Evolutionary conservation across 2,329 filamentous ascomycete genomes (phyloP).

Genomic region (Verticillium nubilum): DNA sequence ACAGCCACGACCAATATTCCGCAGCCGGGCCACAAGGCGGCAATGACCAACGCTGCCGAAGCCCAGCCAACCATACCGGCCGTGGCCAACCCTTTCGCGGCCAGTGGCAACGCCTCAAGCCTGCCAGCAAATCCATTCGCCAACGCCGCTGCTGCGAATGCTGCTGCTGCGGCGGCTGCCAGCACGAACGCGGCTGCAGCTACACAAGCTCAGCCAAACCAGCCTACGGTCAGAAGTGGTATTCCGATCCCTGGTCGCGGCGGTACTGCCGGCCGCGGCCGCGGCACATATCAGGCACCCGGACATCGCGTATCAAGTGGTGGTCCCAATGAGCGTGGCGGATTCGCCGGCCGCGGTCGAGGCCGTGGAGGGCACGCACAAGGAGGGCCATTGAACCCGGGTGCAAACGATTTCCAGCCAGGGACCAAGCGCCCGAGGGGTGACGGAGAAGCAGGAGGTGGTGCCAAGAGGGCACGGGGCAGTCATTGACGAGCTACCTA

Average conservation of each 20-base stretch:
- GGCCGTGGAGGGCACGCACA: slow-evolving; percentile 29
- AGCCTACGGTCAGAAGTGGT: slow-evolving; percentile 15
- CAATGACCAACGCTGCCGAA: background rate
- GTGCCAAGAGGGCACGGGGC: slow-evolving; percentile 36
- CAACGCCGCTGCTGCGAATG: slow-evolving; percentile 1
- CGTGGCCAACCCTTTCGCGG: background rate
- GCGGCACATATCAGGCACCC: slow-evolving; percentile 32
- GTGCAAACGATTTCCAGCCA: slow-evolving; percentile 50
- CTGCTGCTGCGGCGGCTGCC: too few relatives aligned
- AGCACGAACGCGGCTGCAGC: slow-evolving; percentile 13
- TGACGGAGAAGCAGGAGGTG: slow-evolving; percentile 38
- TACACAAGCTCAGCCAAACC: slow-evolving; percentile 20
- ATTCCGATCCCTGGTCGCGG: slow-evolving; percentile 37
- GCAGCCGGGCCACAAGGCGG: slow-evolving; percentile 7
- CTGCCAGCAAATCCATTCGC: slow-evolving; percentile 8
- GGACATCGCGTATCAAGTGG: slow-evolving; percentile 29
- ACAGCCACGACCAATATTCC: slow-evolving; percentile 4
- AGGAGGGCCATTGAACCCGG: slow-evolving; percentile 37
- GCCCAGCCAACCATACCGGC: background rate
- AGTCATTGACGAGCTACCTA: slow-evolving; percentile 20
- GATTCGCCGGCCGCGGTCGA: slow-evolving; percentile 25
- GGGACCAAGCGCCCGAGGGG: slow-evolving; percentile 53
- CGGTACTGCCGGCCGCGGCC: slow-evolving; percentile 23
- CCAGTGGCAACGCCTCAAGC: background rate
- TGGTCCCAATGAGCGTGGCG: slow-evolving; percentile 24